These are phyloP conservation scores for Mucor velutinosus DNA, from an alignment of 371 early-diverging fungal genomes.

Conservation along the genomic window DNA sequence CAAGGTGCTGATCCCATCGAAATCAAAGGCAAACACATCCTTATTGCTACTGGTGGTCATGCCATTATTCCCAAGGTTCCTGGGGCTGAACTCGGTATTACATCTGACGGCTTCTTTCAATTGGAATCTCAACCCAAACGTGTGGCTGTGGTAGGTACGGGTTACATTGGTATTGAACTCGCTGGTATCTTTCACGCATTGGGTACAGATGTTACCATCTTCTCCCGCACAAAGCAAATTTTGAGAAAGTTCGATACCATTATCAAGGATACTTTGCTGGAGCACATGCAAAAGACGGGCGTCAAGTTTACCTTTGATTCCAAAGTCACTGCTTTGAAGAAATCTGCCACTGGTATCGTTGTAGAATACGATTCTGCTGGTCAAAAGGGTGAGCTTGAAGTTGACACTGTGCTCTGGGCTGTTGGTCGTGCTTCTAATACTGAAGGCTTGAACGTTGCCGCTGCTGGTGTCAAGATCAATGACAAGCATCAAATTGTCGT, in stretches of 20 bases:
- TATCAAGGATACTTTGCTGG: constrained; percentile 79
- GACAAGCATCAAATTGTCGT: constrained; percentile 74
- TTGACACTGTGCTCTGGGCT: constrained; percentile 80
- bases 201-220: constrained; percentile 81
- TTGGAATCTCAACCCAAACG: constrained; percentile 87
- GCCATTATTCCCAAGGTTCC: constrained; percentile 71
- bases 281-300: constrained; percentile 71
- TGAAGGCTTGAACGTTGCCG: constrained; percentile 65
- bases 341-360: constrained; percentile 28
- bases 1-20: constrained; percentile 25
- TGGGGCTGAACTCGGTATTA: constrained; percentile 87
- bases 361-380: constrained; percentile 52
- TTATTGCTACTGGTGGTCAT: constrained; percentile 85
- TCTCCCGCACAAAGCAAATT: constrained; percentile 82
- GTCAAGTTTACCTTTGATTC: constrained; percentile 72
- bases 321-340: constrained; percentile 43
- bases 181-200: constrained; percentile 91
- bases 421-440: constrained; percentile 75
- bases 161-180: constrained; percentile 93
- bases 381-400: constrained; percentile 44
- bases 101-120: constrained; percentile 94
- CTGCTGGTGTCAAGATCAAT: constrained; percentile 65
- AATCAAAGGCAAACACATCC: constrained; percentile 72
- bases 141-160: constrained; percentile 85
- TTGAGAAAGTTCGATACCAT: constrained; percentile 87